Percentiles rank a stretch among this genome's conserved stretches.
phyloP scores from a whole-genome alignment of 371 early-diverging fungal species.

The Mucor ambiguus region DNA sequence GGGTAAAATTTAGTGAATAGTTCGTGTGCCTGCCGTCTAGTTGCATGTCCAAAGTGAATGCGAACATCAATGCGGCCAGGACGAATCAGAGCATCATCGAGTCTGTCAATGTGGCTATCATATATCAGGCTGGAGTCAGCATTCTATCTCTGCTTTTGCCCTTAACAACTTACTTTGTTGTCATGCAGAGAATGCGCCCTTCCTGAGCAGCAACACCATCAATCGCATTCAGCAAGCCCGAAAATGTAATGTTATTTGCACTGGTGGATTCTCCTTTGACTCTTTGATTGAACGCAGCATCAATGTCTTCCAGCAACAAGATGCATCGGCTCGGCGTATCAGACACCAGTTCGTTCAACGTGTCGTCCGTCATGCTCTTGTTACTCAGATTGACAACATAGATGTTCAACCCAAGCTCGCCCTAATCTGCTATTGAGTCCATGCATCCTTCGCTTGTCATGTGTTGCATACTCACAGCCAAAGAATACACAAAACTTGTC shows the following conservation, averaged over 20 bases:
- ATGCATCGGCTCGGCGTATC: slow-evolving; percentile 91
- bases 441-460: not conserved
- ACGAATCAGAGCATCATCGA: slow-evolving; percentile 96
- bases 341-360: slow-evolving; percentile 83
- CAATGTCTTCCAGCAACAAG: slow-evolving; percentile 97
- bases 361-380: slow-evolving; percentile 89
- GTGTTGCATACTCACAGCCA: slow-evolving; percentile 60
- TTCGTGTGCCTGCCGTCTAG: slow-evolving; percentile 68
- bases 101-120: slow-evolving; percentile 86
- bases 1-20: slow-evolving; percentile 56
- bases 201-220: slow-evolving; percentile 86
- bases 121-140: not conserved
- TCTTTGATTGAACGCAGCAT: slow-evolving; percentile 88
- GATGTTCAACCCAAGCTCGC: slow-evolving; percentile 91
- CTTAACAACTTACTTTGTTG: slow-evolving; percentile 66
- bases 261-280: slow-evolving; percentile 34
- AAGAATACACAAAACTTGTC: slow-evolving; percentile 92
- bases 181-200: slow-evolving; percentile 80
- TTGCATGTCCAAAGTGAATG: slow-evolving; percentile 83
- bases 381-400: slow-evolving; percentile 91
- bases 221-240: slow-evolving; percentile 77
- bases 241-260: slow-evolving; percentile 56
- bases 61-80: slow-evolving; percentile 97
- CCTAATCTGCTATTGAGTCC: slow-evolving; percentile 31
- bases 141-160: not conserved